Conservation (phyloP, 1,284 basidiomycete genomes). For the Trametes sp. region DNA sequence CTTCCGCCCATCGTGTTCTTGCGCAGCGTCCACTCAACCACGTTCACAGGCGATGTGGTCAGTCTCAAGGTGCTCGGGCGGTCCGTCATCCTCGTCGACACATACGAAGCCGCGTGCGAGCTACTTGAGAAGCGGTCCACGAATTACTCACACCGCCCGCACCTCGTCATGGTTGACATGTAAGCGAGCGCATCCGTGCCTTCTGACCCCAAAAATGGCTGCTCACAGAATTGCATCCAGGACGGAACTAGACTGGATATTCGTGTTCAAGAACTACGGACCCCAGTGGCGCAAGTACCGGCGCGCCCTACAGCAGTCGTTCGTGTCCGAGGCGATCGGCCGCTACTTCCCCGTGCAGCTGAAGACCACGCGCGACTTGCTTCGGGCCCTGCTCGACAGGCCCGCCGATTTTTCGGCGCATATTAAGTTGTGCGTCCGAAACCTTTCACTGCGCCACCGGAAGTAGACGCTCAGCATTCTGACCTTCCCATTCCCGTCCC, state of each 20-base stretch:
- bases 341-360: slow-evolving; percentile 17
- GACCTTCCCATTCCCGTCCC: not conserved
- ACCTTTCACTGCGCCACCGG: not conserved
- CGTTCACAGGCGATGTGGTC: slow-evolving; percentile 60
- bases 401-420: slow-evolving; percentile 20
- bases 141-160: slow-evolving; percentile 72
- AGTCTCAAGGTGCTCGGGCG: slow-evolving; percentile 67
- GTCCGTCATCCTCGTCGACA: slow-evolving; percentile 65
- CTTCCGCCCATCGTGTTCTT: not conserved
- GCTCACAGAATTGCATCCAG: not conserved
- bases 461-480: not conserved
- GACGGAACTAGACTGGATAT: slow-evolving; percentile 24
- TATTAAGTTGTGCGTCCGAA: slow-evolving; percentile 21
- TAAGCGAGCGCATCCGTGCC: not conserved
- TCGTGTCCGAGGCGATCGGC: slow-evolving; percentile 9
- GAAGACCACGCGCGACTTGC: slow-evolving; percentile 8
- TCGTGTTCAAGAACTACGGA: slow-evolving; percentile 25
- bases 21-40: not conserved
- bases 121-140: slow-evolving; percentile 72
- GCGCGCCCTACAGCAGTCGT: slow-evolving; percentile 19
- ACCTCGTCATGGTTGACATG: slow-evolving; percentile 27
- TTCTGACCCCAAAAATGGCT: not conserved
- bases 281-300: slow-evolving; percentile 22
- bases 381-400: slow-evolving; percentile 11
- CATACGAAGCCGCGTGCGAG: slow-evolving; percentile 57